Percentiles rank a stretch among this genome's conserved stretches.
phyloP scores from a whole-genome alignment of 495 filamentous ascomycete species.

The Umbilicaria muhlenbergii region DNA sequence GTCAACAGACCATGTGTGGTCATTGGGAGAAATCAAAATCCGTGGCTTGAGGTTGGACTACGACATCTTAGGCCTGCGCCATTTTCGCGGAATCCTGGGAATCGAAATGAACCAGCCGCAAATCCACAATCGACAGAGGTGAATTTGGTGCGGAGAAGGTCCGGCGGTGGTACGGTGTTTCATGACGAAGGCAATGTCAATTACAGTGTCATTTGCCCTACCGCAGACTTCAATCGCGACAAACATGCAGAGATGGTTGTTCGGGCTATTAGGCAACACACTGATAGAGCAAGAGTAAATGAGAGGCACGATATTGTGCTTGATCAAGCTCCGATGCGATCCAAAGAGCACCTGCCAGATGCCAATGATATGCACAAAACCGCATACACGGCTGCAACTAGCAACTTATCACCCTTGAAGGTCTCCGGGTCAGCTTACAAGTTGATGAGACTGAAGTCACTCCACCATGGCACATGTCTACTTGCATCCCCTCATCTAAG shows the following conservation, averaged over 20 bases:
- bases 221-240: conserved; percentile 58
- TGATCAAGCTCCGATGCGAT: conserved; percentile 24
- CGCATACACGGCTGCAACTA: conserved; percentile 5
- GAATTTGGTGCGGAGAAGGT: conserved; percentile 62
- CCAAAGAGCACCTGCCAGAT: conserved; percentile 12
- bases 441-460: conserved; percentile 54
- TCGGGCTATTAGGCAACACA: conserved; percentile 46
- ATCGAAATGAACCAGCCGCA: conserved; percentile 8
- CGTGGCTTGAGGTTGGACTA: conserved; percentile 83
- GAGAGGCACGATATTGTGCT: conserved; percentile 87
- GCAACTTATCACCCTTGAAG: conserved; percentile 42
- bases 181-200: conserved; percentile 89
- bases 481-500: conserved; percentile 54
- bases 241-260: conserved; percentile 86
- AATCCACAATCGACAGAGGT: conserved; percentile 21
- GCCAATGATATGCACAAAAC: conserved; percentile 11
- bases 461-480: conserved; percentile 89
- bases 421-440: conserved; percentile 91
- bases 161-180: conserved; percentile 84
- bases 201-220: conserved; percentile 77
- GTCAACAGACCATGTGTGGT: conserved; percentile 72
- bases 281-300: conserved; percentile 50
- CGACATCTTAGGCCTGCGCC: conserved; percentile 24
- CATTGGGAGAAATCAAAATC: conserved; percentile 93
- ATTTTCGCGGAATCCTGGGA: conserved; percentile 1